Conservation (phyloP, 2,329 filamentous ascomycete genomes). For the Clonostachys rhizophaga region DNA sequence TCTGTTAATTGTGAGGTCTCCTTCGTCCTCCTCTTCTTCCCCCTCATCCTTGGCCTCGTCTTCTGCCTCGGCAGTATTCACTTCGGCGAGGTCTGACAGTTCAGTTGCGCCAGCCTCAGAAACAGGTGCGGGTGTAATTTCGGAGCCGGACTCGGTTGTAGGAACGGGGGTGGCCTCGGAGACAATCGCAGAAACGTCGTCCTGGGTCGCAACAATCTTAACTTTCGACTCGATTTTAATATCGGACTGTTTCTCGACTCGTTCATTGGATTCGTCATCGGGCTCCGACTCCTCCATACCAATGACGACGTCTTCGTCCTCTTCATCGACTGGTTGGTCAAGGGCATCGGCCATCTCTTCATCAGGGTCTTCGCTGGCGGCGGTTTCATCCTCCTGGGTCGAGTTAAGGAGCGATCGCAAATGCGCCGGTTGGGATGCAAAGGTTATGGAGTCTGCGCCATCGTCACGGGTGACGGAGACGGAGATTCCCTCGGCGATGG, state of each 20-base stretch:
- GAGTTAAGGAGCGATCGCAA: neutral
- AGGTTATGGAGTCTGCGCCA: neutral
- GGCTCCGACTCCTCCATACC: no score
- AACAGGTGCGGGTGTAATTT: neutral
- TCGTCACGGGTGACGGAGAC: neutral
- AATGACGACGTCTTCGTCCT: neutral
- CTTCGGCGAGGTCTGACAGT: neutral
- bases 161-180: no score
- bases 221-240: no score
- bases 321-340: no score
- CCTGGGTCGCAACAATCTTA: no score
- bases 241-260: no score
- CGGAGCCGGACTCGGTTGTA: no score
- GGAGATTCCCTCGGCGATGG: no score
- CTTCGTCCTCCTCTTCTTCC: neutral
- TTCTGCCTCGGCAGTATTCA: neutral
- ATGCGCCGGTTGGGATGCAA: neutral
- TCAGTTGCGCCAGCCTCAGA: neutral
- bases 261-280: no score
- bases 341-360: neutral
- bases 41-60: neutral
- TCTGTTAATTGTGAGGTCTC: neutral
- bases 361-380: neutral
- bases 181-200: no score
- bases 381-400: neutral